These are phyloP conservation scores for Corynascus novoguineensis DNA, from an alignment of 495 filamentous ascomycete species.

Conservation along the genomic window DNA sequence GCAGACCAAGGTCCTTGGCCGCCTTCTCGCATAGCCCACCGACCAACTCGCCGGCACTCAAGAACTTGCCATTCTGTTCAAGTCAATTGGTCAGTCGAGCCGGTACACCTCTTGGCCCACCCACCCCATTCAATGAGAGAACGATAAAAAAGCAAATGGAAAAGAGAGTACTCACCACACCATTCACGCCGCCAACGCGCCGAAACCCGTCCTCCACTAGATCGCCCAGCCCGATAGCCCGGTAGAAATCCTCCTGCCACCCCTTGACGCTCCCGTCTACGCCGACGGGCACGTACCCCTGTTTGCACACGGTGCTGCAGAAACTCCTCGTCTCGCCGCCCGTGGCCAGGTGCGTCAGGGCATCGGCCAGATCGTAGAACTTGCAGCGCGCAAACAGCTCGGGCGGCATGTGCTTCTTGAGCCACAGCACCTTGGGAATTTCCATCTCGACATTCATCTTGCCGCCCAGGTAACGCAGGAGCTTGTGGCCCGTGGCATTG, in stretches of 20 bases:
- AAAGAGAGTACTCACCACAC: conserved; percentile 68
- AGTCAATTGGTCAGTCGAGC: conserved; percentile 10
- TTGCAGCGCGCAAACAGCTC: conserved; percentile 87
- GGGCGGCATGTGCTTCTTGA: conserved; percentile 96
- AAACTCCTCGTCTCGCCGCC: conserved; percentile 87
- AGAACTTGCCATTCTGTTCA: conserved; percentile 80
- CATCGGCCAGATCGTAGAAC: conserved; percentile 92
- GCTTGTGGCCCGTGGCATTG: conserved; percentile 84
- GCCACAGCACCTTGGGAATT: conserved; percentile 93
- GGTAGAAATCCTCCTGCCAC: conserved; percentile 93
- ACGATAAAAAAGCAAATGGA: conserved; percentile 16
- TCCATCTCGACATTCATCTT: conserved; percentile 99
- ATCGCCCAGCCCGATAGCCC: conserved; percentile 75
- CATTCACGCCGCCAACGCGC: conserved; percentile 87
- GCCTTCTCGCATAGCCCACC: conserved; percentile 81
- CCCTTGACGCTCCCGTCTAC: conserved; percentile 97
- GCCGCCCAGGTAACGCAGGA: conserved; percentile 93
- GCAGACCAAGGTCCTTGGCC: conserved; percentile 76
- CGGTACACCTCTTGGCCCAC: not conserved
- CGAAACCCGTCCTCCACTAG: conserved; percentile 79
- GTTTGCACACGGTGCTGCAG: conserved; percentile 92
- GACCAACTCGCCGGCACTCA: conserved; percentile 85
- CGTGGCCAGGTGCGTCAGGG: conserved; percentile 93
- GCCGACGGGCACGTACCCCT: conserved; percentile 89
- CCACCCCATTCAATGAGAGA: not conserved